Percentiles rank a stretch among this genome's conserved stretches.
Conservation (phyloP, 2,329 filamentous ascomycete genomes). For the Orbilia blumenaviensis region DNA sequence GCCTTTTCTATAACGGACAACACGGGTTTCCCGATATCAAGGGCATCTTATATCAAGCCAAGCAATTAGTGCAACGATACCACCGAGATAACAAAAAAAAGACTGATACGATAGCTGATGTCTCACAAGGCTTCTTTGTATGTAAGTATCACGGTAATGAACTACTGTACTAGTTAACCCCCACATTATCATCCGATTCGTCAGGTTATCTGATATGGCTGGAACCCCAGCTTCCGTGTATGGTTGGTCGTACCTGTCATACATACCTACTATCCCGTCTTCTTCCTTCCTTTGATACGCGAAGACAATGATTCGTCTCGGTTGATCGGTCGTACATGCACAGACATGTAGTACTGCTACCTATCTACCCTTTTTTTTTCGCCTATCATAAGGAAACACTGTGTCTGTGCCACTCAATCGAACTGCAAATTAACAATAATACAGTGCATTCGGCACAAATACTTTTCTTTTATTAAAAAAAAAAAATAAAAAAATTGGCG, state of each 20-base stretch:
- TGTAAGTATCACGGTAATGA: not conserved
- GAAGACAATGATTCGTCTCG: too few relatives aligned
- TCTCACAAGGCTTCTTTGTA: not conserved
- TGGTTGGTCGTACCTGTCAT: slow-evolving; percentile 28
- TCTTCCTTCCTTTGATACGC: not conserved
- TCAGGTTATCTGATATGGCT: not conserved
- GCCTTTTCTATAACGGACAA: not conserved
- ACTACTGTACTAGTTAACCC: not conserved
- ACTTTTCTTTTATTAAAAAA: too few relatives aligned
- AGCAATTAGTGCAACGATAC: slow-evolving; percentile 25
- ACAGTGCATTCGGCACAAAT: too few relatives aligned
- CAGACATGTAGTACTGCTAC: too few relatives aligned
- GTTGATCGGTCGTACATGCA: too few relatives aligned
- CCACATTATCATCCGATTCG: slow-evolving; percentile 6
- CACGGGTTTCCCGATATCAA: slow-evolving; percentile 30
- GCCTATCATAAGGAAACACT: too few relatives aligned
- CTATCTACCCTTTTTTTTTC: too few relatives aligned
- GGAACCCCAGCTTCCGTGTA: not conserved
- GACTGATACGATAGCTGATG: slow-evolving; percentile 40
- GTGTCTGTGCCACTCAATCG: too few relatives aligned
- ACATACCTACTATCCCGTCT: not conserved
- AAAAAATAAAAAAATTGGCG: too few relatives aligned
- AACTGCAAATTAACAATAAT: too few relatives aligned
- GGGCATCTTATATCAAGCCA: slow-evolving; percentile 24
- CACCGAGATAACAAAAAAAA: slow-evolving; percentile 35